These are phyloP conservation scores for Rehmannia glutinosa DNA, from an alignment of 257 asterid genomes.

Conservation along the genomic window DNA sequence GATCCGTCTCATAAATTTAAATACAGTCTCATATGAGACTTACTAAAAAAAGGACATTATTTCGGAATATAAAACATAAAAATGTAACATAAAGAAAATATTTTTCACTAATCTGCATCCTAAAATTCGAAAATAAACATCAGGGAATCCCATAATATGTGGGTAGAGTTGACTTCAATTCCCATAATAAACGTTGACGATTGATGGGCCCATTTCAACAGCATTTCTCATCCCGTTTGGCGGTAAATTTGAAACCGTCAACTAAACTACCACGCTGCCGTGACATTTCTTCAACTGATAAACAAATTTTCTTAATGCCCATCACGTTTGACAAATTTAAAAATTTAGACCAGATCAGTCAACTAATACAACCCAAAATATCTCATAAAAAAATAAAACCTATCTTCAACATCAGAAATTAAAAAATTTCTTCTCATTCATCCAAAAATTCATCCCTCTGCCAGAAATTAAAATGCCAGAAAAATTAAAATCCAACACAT, in stretches of 20 bases:
- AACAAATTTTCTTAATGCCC: not conserved
- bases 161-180: not conserved
- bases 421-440: not conserved
- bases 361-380: constrained; percentile 13
- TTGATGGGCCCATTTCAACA: too few relatives aligned
- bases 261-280: not conserved
- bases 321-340: not conserved
- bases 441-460: too few relatives aligned
- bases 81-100: not conserved
- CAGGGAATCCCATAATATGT: not conserved
- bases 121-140: not conserved
- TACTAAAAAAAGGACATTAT: too few relatives aligned
- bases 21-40: too few relatives aligned
- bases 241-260: constrained; percentile 1
- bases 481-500: not conserved
- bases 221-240: not conserved
- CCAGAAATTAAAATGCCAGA: constrained; percentile 20
- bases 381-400: not conserved
- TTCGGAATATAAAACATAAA: too few relatives aligned
- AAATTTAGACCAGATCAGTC: constrained; percentile 9
- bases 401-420: too few relatives aligned
- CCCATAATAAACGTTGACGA: too few relatives aligned
- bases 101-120: not conserved
- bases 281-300: not conserved
- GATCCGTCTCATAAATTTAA: too few relatives aligned